These are phyloP conservation scores for Epichloe uncinata DNA, from an alignment of 2,329 filamentous ascomycete species.

Conservation along the genomic window DNA sequence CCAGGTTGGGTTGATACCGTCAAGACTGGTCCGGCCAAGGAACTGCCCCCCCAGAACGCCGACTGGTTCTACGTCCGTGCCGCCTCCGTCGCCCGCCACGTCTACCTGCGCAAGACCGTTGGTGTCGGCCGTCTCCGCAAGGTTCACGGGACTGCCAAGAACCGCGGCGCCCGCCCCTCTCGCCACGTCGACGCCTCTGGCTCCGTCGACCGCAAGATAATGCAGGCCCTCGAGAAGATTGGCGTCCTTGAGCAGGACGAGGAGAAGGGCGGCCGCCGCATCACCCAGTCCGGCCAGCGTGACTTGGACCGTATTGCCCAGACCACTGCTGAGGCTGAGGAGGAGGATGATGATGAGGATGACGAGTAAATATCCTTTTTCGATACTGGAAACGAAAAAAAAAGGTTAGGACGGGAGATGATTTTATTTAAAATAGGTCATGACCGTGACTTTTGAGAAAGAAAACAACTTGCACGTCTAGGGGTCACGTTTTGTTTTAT, in stretches of 20 bases:
- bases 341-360: slow-evolving; percentile 48
- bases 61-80: slow-evolving; percentile 95
- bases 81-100: slow-evolving; percentile 89
- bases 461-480: too few species aligned
- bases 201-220: slow-evolving; percentile 91
- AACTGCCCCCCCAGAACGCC: slow-evolving; percentile 89
- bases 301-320: slow-evolving; percentile 94
- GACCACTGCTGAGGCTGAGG: slow-evolving; percentile 62
- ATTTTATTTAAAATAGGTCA: not conserved
- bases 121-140: slow-evolving; percentile 96
- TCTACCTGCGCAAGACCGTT: slow-evolving; percentile 99
- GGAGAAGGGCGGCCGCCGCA: slow-evolving; percentile 96
- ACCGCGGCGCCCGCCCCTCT: slow-evolving; percentile 81
- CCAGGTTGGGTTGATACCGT: slow-evolving; percentile 97
- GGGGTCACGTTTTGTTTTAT: not conserved
- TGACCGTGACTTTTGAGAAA: not conserved
- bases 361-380: slow-evolving; percentile 41
- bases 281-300: slow-evolving; percentile 96
- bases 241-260: slow-evolving; percentile 95
- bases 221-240: slow-evolving; percentile 98
- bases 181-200: slow-evolving; percentile 94
- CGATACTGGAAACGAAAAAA: not conserved
- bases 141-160: slow-evolving; percentile 92
- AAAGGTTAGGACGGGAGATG: not conserved
- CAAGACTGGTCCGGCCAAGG: slow-evolving; percentile 94